phyloP scores from a whole-genome alignment of 495 filamentous ascomycete species.

The Penicillium fimorum region DNA sequence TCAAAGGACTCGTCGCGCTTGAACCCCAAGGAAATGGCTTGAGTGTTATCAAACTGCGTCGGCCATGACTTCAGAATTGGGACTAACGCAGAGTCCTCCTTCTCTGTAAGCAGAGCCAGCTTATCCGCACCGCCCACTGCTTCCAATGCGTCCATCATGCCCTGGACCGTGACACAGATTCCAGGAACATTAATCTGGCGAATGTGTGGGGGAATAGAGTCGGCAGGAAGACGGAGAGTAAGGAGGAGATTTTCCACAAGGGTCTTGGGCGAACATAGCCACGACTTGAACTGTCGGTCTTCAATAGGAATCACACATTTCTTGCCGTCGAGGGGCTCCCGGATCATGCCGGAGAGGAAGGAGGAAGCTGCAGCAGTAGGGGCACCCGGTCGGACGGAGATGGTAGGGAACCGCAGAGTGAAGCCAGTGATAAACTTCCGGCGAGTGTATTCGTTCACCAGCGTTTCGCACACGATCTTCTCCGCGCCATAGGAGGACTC shows the following conservation, averaged over 20 bases:
- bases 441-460: conserved; percentile 70
- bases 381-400: conserved; percentile 66
- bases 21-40: conserved; percentile 58
- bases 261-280: conserved; percentile 61
- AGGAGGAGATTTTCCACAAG: conserved; percentile 64
- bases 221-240: conserved; percentile 51
- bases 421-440: conserved; percentile 64
- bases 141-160: conserved; percentile 68
- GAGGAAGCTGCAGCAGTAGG: conserved; percentile 67
- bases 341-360: conserved; percentile 69
- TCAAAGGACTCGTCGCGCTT: conserved; percentile 56
- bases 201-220: conserved; percentile 52
- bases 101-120: conserved; percentile 57
- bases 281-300: conserved; percentile 59
- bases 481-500: conserved; percentile 70
- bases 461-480: conserved; percentile 69
- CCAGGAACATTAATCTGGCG: conserved; percentile 70
- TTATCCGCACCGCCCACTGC: conserved; percentile 66
- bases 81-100: conserved; percentile 57
- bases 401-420: conserved; percentile 67
- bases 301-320: conserved; percentile 62
- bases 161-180: conserved; percentile 64
- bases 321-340: conserved; percentile 57
- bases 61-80: conserved; percentile 69
- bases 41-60: conserved; percentile 59